Percentiles rank a stretch among this genome's conserved stretches.
These are phyloP conservation scores for Gnaphalium uliginosum DNA, from an alignment of 129 eudicot species.

Conservation along the genomic window DNA sequence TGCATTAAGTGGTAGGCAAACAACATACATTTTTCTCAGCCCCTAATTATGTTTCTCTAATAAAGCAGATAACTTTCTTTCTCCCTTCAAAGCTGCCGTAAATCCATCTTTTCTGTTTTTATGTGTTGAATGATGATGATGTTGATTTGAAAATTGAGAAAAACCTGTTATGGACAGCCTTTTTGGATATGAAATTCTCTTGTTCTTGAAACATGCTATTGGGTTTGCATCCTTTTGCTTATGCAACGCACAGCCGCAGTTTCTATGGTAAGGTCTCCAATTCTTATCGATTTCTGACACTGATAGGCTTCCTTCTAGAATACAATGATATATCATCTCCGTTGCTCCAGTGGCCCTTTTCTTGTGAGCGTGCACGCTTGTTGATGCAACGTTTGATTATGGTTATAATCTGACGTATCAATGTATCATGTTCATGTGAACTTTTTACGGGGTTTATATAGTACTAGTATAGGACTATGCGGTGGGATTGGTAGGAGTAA, in stretches of 20 bases:
- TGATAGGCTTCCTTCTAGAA: conserved; percentile 34
- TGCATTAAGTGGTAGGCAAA: not conserved
- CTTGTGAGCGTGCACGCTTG: not conserved
- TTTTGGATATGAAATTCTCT: conserved; percentile 19
- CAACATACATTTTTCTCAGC: not conserved
- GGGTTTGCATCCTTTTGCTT: conserved; percentile 16
- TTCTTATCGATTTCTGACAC: conserved; percentile 31
- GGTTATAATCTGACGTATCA: not conserved
- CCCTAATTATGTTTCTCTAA: conserved; percentile 17
- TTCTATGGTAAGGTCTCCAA: conserved; percentile 42
- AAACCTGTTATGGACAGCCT: not conserved
- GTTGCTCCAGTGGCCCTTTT: not conserved
- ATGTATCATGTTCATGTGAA: not conserved
- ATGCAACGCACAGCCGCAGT: conserved; percentile 51
- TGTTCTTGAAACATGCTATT: conserved; percentile 17
- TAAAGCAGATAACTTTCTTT: not conserved
- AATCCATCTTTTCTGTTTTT: not conserved
- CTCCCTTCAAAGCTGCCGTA: not conserved
- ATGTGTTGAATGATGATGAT: not conserved
- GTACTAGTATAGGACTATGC: not conserved
- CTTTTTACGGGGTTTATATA: conserved; percentile 12
- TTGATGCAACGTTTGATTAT: not conserved
- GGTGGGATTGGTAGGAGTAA: not conserved
- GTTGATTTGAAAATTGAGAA: not conserved
- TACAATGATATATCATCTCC: conserved; percentile 12